These are phyloP conservation scores for Blastomyces parvus DNA, from an alignment of 2,329 filamentous ascomycete species.

Conservation along the genomic window DNA sequence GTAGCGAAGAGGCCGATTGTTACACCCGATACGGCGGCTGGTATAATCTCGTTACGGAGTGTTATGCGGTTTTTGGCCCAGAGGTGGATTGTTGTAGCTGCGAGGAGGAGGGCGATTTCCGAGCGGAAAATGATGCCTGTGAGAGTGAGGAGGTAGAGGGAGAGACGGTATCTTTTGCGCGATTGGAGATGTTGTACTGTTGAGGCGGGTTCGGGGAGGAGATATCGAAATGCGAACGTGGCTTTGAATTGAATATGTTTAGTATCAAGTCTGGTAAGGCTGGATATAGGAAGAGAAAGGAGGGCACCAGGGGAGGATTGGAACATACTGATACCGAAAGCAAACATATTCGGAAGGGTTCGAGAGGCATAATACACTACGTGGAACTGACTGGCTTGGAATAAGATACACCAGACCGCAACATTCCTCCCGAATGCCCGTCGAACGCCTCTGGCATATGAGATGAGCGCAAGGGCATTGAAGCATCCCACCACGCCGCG, in stretches of 20 bases:
- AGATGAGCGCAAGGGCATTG: slow-evolving; percentile 60
- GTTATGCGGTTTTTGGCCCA: slow-evolving; percentile 48
- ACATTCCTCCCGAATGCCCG: slow-evolving; percentile 58
- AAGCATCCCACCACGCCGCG: slow-evolving; percentile 66
- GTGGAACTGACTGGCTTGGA: slow-evolving; percentile 84
- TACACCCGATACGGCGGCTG: slow-evolving; percentile 56
- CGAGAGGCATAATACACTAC: slow-evolving; percentile 84
- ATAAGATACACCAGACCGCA: slow-evolving; percentile 67
- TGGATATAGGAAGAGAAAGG: not conserved
- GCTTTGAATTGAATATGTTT: slow-evolving; percentile 19
- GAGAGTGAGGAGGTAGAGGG: slow-evolving; percentile 66
- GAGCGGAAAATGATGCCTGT: slow-evolving; percentile 80
- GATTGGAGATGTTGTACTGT: slow-evolving; percentile 18
- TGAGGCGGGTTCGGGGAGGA: slow-evolving; percentile 38
- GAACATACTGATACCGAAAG: slow-evolving; percentile 68
- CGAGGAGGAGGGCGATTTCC: slow-evolving; percentile 74
- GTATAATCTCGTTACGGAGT: slow-evolving; percentile 48
- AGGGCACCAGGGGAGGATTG: slow-evolving; percentile 1
- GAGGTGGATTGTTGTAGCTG: slow-evolving; percentile 55
- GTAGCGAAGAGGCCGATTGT: slow-evolving; percentile 59
- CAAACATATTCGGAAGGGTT: slow-evolving; percentile 93
- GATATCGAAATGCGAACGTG: slow-evolving; percentile 36
- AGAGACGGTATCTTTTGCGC: slow-evolving; percentile 48
- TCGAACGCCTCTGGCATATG: slow-evolving; percentile 55
- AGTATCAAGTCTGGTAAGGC: slow-evolving; percentile 10